Evolutionary conservation across 768 basidiomycete genomes (phyloP), one percentile per base, ranked within the genome.

Genomic region (Naganishia friedmannii): DNA sequence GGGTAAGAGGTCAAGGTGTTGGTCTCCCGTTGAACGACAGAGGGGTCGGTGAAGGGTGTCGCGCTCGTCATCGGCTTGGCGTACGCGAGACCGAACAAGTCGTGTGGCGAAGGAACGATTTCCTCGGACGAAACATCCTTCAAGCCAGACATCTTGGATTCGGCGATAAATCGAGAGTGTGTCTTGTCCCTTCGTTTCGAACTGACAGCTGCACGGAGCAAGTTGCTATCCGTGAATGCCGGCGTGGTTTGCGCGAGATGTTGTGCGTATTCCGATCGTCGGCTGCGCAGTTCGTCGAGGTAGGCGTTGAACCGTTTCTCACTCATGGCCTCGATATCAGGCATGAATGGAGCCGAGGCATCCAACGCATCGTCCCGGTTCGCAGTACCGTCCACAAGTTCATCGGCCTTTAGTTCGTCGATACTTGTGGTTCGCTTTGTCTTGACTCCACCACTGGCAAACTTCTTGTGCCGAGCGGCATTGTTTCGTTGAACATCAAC

Each of bases 251-350:
- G 9, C 19, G 13, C 51, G 26, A 69, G 39, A 19, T 46, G 56
- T 26, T 63, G 42, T 5, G 55, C 57, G 56, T 48, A 69, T 37
- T 53, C 58, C 32, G 45, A 39, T 39, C 70, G 63, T 7, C 46
- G 57, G 23, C 28, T 15, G 45, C 73, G 69, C 10, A 72, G 53
- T 19, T 67, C 55, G 12, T 74, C 72, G 31, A 78, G 69, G 53
- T 78, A 77, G n/a, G 51, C 42, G 23, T 73, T 70, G 68, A 78
- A 78, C 39, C 74, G 70, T 19, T 48, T 31, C 17, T 67, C 57
- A 15, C 71, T 72, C 77, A 78, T 77, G 6, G 53, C 65, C 32
- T 77, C 74, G 53, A 77, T 67, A 65, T 77, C 76, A 6, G 71
- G 71, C 60, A 77, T 70, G 58, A 66, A 74, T 42, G 55, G 68